phyloP scores from a whole-genome alignment of 805 yeast species.

The Suhomyces canberraensis region DNA sequence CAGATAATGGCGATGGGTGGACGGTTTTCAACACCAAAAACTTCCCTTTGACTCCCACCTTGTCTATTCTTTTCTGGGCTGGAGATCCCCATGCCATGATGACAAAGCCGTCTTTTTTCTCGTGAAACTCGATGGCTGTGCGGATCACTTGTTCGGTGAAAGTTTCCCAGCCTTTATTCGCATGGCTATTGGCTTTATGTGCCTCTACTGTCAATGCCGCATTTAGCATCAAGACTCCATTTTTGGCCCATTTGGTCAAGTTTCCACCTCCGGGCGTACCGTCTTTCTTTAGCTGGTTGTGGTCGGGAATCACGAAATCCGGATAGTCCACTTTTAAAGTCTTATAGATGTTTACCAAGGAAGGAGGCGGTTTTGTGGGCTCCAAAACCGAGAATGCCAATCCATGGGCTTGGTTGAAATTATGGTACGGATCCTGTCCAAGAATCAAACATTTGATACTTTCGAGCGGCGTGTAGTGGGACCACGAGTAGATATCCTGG shows the following conservation, averaged over 20 bases:
- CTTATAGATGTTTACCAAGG: conserved; percentile 82
- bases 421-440: conserved; percentile 98
- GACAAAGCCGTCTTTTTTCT: conserved; percentile 51
- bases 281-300: conserved; percentile 15
- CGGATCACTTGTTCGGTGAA: conserved; percentile 75
- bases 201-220: conserved; percentile 89
- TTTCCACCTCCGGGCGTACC: conserved; percentile 54
- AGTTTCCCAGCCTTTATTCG: conserved; percentile 87
- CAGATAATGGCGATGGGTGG: conserved; percentile 95
- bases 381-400: conserved; percentile 87
- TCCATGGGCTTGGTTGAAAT: conserved; percentile 92
- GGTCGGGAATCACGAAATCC: conserved; percentile 57
- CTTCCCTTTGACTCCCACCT: conserved; percentile 22
- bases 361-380: conserved; percentile 79
- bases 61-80: conserved; percentile 59
- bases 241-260: conserved; percentile 77
- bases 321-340: conserved; percentile 64
- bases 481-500: conserved; percentile 85
- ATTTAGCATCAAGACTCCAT: conserved; percentile 85
- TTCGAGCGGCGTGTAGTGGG: conserved; percentile 74
- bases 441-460: conserved; percentile 73
- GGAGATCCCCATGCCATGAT: conserved; percentile 82
- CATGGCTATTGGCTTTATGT: conserved; percentile 90
- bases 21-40: conserved; percentile 65
- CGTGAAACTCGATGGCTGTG: conserved; percentile 48